Conservation (phyloP, 257 asterid genomes). For the Oldenlandia corymbosa region DNA sequence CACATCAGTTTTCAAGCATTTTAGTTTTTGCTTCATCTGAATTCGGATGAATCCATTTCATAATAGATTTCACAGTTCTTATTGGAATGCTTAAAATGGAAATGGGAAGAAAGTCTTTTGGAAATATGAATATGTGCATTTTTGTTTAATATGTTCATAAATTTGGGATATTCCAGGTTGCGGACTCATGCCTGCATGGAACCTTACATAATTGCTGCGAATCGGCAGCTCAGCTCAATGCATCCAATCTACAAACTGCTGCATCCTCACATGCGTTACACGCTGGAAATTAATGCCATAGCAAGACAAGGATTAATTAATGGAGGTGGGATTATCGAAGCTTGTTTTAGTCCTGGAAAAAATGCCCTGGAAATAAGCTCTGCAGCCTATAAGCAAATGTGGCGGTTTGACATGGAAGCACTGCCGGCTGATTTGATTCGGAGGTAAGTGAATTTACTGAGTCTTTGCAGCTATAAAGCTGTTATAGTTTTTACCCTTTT, state of each 20-base stretch:
- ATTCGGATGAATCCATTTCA: not conserved
- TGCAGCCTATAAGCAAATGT: slow-evolving; percentile 71
- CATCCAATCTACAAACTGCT: slow-evolving; percentile 71
- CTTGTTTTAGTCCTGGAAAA: slow-evolving; percentile 76
- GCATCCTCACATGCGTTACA: slow-evolving; percentile 89
- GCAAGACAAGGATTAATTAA: slow-evolving; percentile 79
- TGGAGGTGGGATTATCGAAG: slow-evolving; percentile 88
- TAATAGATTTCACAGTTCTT: not conserved
- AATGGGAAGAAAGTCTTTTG: not conserved
- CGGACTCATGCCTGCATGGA: slow-evolving; percentile 92
- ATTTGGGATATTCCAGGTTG: slow-evolving; percentile 50
- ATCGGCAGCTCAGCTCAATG: slow-evolving; percentile 83
- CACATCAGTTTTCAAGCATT: not conserved
- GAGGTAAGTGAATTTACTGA: slow-evolving; percentile 32
- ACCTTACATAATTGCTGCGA: slow-evolving; percentile 77
- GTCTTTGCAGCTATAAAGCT: not conserved
- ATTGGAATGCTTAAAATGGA: not conserved
- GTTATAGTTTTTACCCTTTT: not conserved
- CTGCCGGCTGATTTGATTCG: slow-evolving; percentile 72
- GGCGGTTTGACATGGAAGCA: slow-evolving; percentile 86
- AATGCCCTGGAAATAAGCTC: slow-evolving; percentile 84
- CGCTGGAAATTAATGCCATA: slow-evolving; percentile 87
- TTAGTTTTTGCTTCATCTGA: not conserved
- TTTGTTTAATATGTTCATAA: slow-evolving; percentile 23
- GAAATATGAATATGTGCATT: not conserved